Base-by-base conservation (phyloP, 2,329 filamentous ascomycete genomes). In the Botrytis porri region DNA sequence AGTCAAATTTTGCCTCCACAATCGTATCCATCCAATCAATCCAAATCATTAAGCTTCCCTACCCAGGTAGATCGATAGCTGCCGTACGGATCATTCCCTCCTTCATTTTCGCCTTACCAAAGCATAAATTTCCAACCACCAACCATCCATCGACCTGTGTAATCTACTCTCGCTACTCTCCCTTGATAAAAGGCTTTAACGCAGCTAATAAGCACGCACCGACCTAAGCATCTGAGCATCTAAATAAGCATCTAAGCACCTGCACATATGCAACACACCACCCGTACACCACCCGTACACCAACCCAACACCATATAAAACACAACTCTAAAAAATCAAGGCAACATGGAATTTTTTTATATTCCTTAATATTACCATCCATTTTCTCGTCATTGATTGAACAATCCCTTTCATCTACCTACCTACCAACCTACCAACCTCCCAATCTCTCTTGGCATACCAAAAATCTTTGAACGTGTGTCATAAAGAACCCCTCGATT, bases 401-500 rank as follows among this genome's bases (percentile, higher is more conserved):
- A 69, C 8, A 22, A 60, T 41, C n/a, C 67, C 57, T 71, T 64
- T 57, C 60, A 71, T 37, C 45, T 65, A 37, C 45, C 20, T 18
- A 18, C 41, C 41, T 43, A 20, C 8, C 39, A 41, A 51, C 48
- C 16, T 45, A 45, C 43, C 43, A n/a, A 29, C n/a, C n/a, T n/a
- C n/a, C n/a, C n/a, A n/a, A n/a, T n/a, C n/a, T n/a, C n/a, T n/a
- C n/a, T n/a, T n/a, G 51, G 29, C 51, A 32, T 12, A 32, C 32
- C 8, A 16, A 32, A 29, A 25, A 71, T 66, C 37, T 29, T 72
- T 72, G 35, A 41, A 48, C 51, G 32, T 51, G 45, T 48, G 37
- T 39, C 61, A 37, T 64, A 59, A 71, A 54, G 69, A 18, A 70
- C 37, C 45, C 48, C 48, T 45, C 41, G 37, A 39, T 72, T 72